phyloP scores from a whole-genome alignment of 768 basidiomycete genomes.

The Chalciporus pseudorubinellus region DNA sequence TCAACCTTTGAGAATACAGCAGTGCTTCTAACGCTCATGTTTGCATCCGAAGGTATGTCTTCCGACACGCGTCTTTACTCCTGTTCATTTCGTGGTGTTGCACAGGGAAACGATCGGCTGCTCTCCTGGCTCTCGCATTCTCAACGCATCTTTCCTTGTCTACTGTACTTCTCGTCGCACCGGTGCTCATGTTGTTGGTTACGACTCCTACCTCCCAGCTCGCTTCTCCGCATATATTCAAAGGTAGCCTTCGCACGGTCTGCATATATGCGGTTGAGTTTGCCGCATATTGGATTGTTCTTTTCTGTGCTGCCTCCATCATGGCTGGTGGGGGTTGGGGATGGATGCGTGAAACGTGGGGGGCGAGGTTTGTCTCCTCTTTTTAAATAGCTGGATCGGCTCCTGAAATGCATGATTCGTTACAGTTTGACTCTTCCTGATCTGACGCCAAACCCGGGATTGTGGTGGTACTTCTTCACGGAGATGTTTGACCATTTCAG shows the following conservation, averaged over 20 bases:
- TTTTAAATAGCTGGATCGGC: neutral
- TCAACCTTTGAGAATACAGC: conserved; percentile 80
- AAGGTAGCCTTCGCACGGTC: conserved; percentile 5
- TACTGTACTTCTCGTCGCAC: conserved; percentile 62
- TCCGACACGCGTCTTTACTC: neutral
- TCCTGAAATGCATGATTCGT: neutral
- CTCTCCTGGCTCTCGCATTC: conserved; percentile 68
- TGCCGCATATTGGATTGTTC: conserved; percentile 43
- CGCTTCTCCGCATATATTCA: conserved; percentile 50
- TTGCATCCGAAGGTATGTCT: conserved; percentile 61
- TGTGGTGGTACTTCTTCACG: conserved; percentile 99
- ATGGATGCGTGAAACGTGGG: conserved; percentile 84
- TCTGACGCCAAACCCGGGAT: conserved; percentile 87
- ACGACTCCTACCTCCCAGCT: conserved; percentile 63
- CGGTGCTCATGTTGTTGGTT: conserved; percentile 63
- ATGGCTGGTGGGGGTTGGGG: conserved; percentile 57
- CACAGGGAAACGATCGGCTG: conserved; percentile 55
- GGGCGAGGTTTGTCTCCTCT: conserved; percentile 57
- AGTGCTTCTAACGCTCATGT: conserved; percentile 62
- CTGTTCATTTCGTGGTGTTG: neutral
- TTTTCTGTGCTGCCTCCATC: conserved; percentile 47
- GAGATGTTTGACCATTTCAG: conserved; percentile 99
- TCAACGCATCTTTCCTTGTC: conserved; percentile 73
- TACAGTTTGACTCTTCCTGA: conserved; percentile 78
- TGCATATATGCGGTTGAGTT: conserved; percentile 47